A percentile compares a stretch with the other conserved stretches of the same genome.
Conservation (phyloP, 164 flowering plant genomes). For the Vitis rupestris region DNA sequence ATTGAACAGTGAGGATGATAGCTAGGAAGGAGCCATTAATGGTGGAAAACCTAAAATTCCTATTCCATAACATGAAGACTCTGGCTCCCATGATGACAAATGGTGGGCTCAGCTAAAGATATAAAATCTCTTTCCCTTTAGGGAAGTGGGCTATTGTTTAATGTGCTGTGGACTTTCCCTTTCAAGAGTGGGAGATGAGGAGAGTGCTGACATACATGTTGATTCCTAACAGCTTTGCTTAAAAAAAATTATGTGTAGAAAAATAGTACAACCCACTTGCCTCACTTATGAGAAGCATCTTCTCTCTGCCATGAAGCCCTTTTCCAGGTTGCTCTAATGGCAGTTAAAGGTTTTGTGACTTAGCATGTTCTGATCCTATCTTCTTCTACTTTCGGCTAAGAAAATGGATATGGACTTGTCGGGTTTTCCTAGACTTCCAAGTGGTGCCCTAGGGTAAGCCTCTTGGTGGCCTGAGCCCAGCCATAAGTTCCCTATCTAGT, state of each 20-base stretch:
- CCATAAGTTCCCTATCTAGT: too few species aligned
- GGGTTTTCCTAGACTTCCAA: slow-evolving; percentile 14
- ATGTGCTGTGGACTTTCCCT: slow-evolving; percentile 17
- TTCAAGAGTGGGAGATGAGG: slow-evolving; percentile 16
- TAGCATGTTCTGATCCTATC: slow-evolving; percentile 8
- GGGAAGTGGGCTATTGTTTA: slow-evolving; percentile 22
- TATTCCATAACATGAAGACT: not conserved
- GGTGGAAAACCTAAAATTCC: not conserved
- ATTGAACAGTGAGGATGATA: too few species aligned
- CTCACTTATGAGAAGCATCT: slow-evolving; percentile 14
- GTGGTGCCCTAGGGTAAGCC: slow-evolving; percentile 18
- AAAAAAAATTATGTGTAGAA: too few species aligned
- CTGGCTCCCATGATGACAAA: slow-evolving; percentile 3
- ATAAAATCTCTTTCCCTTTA: slow-evolving; percentile 9
- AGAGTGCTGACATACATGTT: slow-evolving; percentile 2
- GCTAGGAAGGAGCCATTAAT: not conserved
- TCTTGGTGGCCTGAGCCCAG: not conserved
- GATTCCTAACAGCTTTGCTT: not conserved
- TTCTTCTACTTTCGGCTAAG: slow-evolving; percentile 16
- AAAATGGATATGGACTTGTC: slow-evolving; percentile 7
- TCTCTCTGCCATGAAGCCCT: not conserved
- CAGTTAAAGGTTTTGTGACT: not conserved
- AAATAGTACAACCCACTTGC: not conserved
- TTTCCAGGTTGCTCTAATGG: not conserved
- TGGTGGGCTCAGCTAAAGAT: not conserved